Percentiles rank a stretch among this genome's conserved stretches.
These are phyloP conservation scores for Hanseniaspora guilliermondii DNA, from an alignment of 805 yeast species.

Conservation along the genomic window DNA sequence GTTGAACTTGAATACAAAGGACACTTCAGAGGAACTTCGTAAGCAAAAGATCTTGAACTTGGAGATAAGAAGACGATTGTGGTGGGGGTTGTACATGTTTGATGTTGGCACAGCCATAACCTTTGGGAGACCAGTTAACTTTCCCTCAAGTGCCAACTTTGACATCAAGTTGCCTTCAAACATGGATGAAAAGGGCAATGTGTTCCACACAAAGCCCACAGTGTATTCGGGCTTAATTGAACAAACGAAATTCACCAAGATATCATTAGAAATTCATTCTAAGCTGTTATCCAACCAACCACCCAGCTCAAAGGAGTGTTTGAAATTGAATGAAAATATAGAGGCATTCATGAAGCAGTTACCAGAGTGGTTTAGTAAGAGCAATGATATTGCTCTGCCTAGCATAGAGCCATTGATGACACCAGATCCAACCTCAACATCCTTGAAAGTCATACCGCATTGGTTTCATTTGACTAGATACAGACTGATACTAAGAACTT, in stretches of 20 bases:
- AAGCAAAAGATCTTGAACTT: conserved; percentile 23
- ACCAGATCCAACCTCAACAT: conserved; percentile 7
- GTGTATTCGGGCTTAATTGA: conserved; percentile 47
- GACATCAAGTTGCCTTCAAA: conserved; percentile 42
- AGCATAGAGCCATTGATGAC: background rate
- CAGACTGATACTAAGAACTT: conserved; percentile 47
- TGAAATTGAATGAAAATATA: conserved; percentile 36
- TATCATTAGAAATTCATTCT: conserved; percentile 39
- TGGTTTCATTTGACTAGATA: conserved; percentile 46
- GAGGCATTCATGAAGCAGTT: conserved; percentile 31
- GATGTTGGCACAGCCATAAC: conserved; percentile 54
- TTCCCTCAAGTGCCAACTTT: conserved; percentile 34
- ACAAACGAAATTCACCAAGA: conserved; percentile 39
- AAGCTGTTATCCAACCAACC: conserved; percentile 36
- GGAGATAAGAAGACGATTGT: conserved; percentile 47
- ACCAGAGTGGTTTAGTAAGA: conserved; percentile 39
- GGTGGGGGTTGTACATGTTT: conserved; percentile 58
- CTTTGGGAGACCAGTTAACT: conserved; percentile 50
- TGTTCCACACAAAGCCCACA: conserved; percentile 32
- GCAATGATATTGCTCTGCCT: conserved; percentile 19
- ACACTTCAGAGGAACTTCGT: background rate
- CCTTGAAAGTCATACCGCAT: conserved; percentile 25
- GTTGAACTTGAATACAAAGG: conserved; percentile 23
- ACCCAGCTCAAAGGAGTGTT: conserved; percentile 34
- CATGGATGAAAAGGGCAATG: conserved; percentile 30